A percentile compares a stretch with the other conserved stretches of the same genome.
These are phyloP conservation scores for Populus tremula DNA, from an alignment of 345 rosid species.

Conservation along the genomic window DNA sequence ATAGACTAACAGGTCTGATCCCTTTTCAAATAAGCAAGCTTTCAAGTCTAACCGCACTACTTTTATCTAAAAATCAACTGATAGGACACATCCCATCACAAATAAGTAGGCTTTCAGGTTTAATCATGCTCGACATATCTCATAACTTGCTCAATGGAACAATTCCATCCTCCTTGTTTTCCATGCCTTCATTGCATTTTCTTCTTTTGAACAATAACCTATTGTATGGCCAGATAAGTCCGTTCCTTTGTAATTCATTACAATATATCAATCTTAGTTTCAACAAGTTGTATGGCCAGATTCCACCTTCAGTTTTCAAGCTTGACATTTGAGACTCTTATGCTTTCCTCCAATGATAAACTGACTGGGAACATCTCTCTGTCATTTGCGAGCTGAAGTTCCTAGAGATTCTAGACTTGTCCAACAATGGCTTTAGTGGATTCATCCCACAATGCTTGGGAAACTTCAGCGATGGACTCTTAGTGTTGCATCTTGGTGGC, in stretches of 20 bases:
- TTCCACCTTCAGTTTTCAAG: conserved; percentile 6
- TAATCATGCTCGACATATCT: neutral
- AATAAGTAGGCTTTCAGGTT: neutral
- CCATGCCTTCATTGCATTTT: neutral
- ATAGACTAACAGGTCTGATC: no score
- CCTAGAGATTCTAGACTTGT: no score
- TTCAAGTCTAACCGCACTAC: no score
- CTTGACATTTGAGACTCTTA: conserved; percentile 37
- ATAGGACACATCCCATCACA: neutral
- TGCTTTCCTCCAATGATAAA: no score
- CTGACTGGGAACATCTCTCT: no score
- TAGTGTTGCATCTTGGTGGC: no score
- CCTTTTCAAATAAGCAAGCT: no score
- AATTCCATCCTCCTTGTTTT: neutral
- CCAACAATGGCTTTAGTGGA: no score
- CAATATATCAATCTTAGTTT: conserved; percentile 14
- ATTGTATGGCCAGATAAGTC: conserved; percentile 14
- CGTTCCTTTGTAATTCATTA: conserved; percentile 1
- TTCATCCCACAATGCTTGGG: no score
- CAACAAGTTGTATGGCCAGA: conserved; percentile 22
- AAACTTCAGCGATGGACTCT: no score
- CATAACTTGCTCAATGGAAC: neutral
- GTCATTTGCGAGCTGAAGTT: no score
- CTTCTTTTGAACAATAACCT: conserved; percentile 10
- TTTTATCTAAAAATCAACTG: no score